A percentile compares a stretch with the other conserved stretches of the same genome.
Conservation (phyloP, 2,329 filamentous ascomycete genomes). For the Cladosporium phlei region DNA sequence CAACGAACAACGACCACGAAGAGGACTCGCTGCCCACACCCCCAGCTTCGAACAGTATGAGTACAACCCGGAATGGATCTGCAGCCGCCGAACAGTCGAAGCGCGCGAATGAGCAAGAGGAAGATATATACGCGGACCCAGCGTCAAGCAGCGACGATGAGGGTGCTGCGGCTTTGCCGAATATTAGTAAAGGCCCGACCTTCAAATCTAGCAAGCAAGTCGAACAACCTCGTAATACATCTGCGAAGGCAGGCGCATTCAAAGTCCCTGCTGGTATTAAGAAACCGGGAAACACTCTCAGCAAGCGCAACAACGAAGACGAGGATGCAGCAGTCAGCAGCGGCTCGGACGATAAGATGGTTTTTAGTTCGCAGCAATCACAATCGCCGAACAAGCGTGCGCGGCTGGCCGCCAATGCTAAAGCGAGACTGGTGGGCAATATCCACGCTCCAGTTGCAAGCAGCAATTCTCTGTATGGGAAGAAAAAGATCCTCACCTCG, state of each 20-base stretch:
- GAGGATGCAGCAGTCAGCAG: not conserved
- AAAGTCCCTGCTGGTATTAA: not conserved
- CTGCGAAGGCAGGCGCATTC: not conserved
- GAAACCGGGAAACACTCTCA: slow-evolving; percentile 7
- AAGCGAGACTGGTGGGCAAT: slow-evolving; percentile 19
- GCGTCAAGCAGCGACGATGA: slow-evolving; percentile 17
- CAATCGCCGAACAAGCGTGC: slow-evolving; percentile 3
- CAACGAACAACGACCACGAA: slow-evolving; percentile 34
- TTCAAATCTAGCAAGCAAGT: slow-evolving; percentile 1
- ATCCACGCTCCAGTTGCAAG: slow-evolving; percentile 11
- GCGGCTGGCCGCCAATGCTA: slow-evolving; percentile 8
- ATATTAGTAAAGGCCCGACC: slow-evolving; percentile 8
- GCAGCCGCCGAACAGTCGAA: not conserved
- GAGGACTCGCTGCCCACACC: slow-evolving; percentile 18
- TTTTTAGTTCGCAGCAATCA: slow-evolving; percentile 17
- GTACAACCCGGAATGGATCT: not conserved
- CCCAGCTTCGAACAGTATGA: slow-evolving; percentile 13
- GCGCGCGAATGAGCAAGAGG: not conserved
- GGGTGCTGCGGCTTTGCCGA: slow-evolving; percentile 8
- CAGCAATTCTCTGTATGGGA: not conserved
- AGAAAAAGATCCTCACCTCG: slow-evolving; percentile 2
- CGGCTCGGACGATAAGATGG: slow-evolving; percentile 8
- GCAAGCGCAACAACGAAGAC: slow-evolving; percentile 11
- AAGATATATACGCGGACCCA: slow-evolving; percentile 16
- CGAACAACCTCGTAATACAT: slow-evolving; percentile 4